phyloP scores from a whole-genome alignment of 305 asterid genomes.

The Caryopteris hybrid region DNA sequence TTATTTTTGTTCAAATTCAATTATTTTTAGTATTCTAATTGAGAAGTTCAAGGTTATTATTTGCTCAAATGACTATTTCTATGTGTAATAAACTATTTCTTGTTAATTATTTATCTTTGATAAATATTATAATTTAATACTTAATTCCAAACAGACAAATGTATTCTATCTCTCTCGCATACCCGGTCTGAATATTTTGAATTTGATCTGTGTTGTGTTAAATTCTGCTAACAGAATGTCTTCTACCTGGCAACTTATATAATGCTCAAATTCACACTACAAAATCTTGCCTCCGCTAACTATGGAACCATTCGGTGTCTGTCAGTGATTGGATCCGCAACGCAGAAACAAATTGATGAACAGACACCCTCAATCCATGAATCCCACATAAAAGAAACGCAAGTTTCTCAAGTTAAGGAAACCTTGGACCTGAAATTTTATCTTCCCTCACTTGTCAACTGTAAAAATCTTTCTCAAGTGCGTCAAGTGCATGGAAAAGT shows the following conservation, averaged over 20 bases:
- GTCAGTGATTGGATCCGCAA: constrained; percentile 18
- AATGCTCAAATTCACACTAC: constrained; percentile 30
- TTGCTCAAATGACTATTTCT: no score
- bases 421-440: constrained; percentile 24
- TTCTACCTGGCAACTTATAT: not conserved
- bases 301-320: constrained; percentile 17
- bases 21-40: no score
- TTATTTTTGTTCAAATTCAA: no score
- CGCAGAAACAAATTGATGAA: constrained; percentile 8
- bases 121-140: no score
- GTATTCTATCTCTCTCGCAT: no score
- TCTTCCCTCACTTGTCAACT: constrained; percentile 20
- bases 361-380: constrained; percentile 5
- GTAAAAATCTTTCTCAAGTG: constrained; percentile 29
- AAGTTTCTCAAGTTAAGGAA: constrained; percentile 12
- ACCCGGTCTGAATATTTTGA: no score
- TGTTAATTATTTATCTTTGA: no score
- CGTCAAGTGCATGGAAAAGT: constrained; percentile 42
- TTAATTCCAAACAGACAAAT: no score
- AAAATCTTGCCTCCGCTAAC: constrained; percentile 6
- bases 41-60: no score
- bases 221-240: not conserved
- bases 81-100: no score
- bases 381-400: constrained; percentile 7
- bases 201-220: not conserved